Evolutionary conservation across 1,284 basidiomycete genomes (phyloP).

Genomic region (Hemileia vastatrix): DNA sequence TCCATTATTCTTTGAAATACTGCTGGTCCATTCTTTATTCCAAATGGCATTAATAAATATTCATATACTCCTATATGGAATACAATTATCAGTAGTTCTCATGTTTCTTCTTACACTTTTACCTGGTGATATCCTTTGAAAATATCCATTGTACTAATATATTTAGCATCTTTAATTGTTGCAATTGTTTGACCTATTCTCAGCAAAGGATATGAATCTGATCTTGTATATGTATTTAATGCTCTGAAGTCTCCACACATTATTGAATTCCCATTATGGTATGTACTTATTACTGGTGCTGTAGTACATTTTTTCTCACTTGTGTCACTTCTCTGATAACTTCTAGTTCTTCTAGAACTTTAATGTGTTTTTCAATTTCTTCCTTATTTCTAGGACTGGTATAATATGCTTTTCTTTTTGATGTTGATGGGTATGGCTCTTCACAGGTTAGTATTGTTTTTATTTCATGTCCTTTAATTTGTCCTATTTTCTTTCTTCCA

Average conservation of each 20-base stretch:
- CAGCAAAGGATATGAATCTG: conserved; percentile 3
- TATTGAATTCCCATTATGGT: no score
- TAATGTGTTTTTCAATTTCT: conserved; percentile 2
- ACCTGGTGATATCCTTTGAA: conserved; percentile 5
- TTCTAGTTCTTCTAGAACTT: background rate
- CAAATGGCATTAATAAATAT: conserved; percentile 5
- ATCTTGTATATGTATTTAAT: background rate
- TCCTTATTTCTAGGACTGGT: background rate
- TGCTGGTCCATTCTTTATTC: background rate
- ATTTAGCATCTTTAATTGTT: background rate
- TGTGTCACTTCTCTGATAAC: background rate
- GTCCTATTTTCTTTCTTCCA: background rate
- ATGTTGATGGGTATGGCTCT: background rate
- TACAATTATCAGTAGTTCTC: background rate
- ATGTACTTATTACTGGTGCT: background rate
- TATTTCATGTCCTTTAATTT: conserved; percentile 2
- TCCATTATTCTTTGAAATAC: background rate
- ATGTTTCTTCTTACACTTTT: background rate
- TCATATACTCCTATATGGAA: background rate
- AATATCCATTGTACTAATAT: conserved; percentile 3
- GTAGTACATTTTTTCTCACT: background rate
- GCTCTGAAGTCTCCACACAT: conserved; percentile 9
- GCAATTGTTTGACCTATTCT: background rate
- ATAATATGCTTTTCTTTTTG: background rate
- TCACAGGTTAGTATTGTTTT: background rate